These are phyloP conservation scores for Borovskyia barvae DNA, from an alignment of 208 protist genomes.

Conservation along the genomic window DNA sequence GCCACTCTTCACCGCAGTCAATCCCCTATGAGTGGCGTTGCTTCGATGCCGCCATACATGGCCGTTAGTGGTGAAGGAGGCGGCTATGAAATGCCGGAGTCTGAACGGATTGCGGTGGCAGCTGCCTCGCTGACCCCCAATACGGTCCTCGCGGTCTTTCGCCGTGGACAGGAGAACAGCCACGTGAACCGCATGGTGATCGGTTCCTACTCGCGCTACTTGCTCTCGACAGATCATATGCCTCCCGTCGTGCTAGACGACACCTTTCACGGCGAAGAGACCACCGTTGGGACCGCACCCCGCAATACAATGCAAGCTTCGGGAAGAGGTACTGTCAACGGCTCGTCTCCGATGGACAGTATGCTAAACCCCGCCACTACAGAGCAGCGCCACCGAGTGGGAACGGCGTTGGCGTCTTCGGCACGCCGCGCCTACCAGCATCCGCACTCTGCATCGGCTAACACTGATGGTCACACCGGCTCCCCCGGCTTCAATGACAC, in stretches of 20 bases:
- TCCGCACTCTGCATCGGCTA: not conserved
- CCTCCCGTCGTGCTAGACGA: constrained; percentile 19
- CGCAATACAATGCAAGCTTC: constrained; percentile 18
- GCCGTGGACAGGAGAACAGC: constrained; percentile 64
- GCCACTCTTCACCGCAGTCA: too few relatives aligned
- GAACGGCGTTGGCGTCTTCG: not conserved
- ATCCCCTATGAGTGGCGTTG: too few relatives aligned
- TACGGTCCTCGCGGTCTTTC: constrained; percentile 36
- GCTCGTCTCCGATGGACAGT: not conserved
- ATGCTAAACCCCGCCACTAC: too few relatives aligned
- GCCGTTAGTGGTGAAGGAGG: not conserved
- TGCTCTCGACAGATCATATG: constrained; percentile 49
- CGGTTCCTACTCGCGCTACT: constrained; percentile 69
- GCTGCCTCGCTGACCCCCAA: constrained; percentile 22
- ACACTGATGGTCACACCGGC: not conserved
- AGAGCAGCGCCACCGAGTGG: too few relatives aligned
- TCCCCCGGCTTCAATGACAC: constrained; percentile 13
- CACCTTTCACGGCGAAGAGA: constrained; percentile 42
- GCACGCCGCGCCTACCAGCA: not conserved
- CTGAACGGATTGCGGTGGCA: constrained; percentile 17
- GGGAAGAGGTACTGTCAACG: not conserved
- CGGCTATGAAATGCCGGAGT: not conserved
- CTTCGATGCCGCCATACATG: not conserved
- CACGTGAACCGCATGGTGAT: constrained; percentile 72
- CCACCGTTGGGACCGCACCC: constrained; percentile 39